Base-by-base conservation (phyloP, 2,329 filamentous ascomycete genomes). In the Dryadomyces quercivorus region DNA sequence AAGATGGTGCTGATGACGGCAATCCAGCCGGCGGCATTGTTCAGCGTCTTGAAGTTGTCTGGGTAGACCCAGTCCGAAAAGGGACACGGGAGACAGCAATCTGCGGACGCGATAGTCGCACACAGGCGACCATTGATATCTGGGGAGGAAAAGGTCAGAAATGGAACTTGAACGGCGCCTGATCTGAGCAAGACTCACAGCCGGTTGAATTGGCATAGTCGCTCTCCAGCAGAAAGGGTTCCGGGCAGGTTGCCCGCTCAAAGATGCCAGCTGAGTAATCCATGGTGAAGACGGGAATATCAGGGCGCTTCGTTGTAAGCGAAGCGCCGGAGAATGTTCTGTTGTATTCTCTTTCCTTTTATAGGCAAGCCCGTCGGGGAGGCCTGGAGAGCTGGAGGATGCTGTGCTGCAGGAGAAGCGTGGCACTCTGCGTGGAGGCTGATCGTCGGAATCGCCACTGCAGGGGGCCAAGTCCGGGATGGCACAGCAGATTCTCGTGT, bases 21-120 rank as follows among this genome's bases (percentile, higher is more conserved):
- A 55, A 96, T 74, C 82, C 88, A 95, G 68, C 89, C 87, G n/a
- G 88, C 83, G 15, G 80, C 79, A 50, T 73, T 69, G 21, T 82
- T 84, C 62, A 88, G 65, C 1, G 72, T 72, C 18, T 70, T 59
- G 66, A 86, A 85, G 62, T 71, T 76, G 59, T 81, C 75, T 13
- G 80, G 75, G 59, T 84, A 83, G 22, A 79, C 70, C 84, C 86
- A 97, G 55, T 92, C 81, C 12, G 86, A 86, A 63, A 88, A 76
- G 36, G 93, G 93, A 67, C 93, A 98, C 58, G 93, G 93, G 55
- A 98, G 69, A 67, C 93, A 98, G 68, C 93, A 98, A 3, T 40
- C 36, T 40, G 73, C 74, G 5, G 82, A 73, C 12, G 70, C 67
- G 6, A 78, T 60, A 9, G 63, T 66, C 77, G 72, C 70, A 63